These are phyloP conservation scores for Staphylotrichum tortipilum DNA, from an alignment of 495 filamentous ascomycete genomes.

Conservation along the genomic window DNA sequence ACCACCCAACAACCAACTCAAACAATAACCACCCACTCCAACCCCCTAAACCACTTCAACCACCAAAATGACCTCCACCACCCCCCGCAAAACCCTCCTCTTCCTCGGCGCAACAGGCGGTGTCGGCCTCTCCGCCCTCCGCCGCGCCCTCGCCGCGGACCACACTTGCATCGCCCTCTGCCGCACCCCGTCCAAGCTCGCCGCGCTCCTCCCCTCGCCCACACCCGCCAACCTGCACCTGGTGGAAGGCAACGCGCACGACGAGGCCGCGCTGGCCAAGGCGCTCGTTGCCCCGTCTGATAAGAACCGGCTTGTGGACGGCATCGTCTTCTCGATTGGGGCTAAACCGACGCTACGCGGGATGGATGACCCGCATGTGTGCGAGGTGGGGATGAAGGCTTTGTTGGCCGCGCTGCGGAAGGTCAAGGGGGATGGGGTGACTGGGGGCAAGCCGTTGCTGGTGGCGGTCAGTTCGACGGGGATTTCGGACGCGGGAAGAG, in stretches of 20 bases:
- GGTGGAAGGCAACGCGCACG: constrained; percentile 44
- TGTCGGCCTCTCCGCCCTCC: constrained; percentile 38
- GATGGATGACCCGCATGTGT: constrained; percentile 49
- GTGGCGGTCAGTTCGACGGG: constrained; percentile 48
- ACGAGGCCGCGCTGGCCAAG: constrained; percentile 32
- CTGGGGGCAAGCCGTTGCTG: constrained; percentile 33
- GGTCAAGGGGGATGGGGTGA: constrained; percentile 5
- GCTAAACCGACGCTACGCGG: constrained; percentile 18
- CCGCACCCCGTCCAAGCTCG: constrained; percentile 56
- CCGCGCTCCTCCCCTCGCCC: constrained; percentile 25
- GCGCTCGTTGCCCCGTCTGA: constrained; percentile 21
- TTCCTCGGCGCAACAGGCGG: constrained; percentile 54
- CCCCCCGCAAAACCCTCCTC: constrained; percentile 32
- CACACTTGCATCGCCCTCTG: constrained; percentile 47
- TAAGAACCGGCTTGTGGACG: constrained; percentile 25
- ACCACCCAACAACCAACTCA: no score
- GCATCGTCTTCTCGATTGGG: constrained; percentile 43
- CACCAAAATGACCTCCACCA: neutral
- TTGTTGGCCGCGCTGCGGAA: constrained; percentile 38
- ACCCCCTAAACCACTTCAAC: neutral
- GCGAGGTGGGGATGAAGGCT: constrained; percentile 39
- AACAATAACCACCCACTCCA: neutral
- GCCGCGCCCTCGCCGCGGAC: constrained; percentile 41
- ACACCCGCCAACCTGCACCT: constrained; percentile 35
- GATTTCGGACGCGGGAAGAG: constrained; percentile 36